Percentiles rank a stretch among this genome's conserved stretches.
phyloP scores from a whole-genome alignment of 495 filamentous ascomycete species.

The Talaromyces thailandensis region DNA sequence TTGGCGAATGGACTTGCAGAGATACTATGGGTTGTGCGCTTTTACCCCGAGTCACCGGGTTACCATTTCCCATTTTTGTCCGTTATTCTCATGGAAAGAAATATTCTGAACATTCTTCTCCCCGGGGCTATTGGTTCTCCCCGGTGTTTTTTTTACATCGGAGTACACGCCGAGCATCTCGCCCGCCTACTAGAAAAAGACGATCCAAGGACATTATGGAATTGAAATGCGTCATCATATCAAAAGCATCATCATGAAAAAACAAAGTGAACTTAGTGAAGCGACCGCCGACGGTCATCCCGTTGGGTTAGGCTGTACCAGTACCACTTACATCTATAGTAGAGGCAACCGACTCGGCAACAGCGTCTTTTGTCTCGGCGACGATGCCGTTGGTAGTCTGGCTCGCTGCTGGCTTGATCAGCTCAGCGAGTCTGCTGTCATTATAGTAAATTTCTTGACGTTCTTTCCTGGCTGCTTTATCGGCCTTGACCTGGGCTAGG shows the following conservation, averaged over 20 bases:
- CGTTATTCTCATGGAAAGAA: background rate
- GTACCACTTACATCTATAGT: background rate
- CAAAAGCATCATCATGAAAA: too few relatives aligned
- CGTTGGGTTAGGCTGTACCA: background rate
- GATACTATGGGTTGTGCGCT: background rate
- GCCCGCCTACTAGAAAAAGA: background rate
- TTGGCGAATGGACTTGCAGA: background rate
- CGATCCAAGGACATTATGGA: background rate
- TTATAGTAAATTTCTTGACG: constrained; percentile 23
- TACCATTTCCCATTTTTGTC: background rate
- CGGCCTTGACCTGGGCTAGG: constrained; percentile 21
- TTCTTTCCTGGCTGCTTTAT: constrained; percentile 20
- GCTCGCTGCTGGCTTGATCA: constrained; percentile 6
- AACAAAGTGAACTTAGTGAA: too few relatives aligned
- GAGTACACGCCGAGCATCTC: background rate
- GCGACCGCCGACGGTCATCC: too few relatives aligned
- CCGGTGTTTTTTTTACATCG: background rate
- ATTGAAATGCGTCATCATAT: background rate
- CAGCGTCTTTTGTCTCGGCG: background rate
- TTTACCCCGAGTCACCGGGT: background rate
- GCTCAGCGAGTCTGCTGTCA: constrained; percentile 13
- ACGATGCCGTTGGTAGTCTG: background rate
- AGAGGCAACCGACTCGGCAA: background rate
- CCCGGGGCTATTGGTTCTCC: background rate
- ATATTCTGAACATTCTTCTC: background rate